Evolutionary conservation across 345 rosid genomes (phyloP).

Genomic region (Eucalyptus globulus): DNA sequence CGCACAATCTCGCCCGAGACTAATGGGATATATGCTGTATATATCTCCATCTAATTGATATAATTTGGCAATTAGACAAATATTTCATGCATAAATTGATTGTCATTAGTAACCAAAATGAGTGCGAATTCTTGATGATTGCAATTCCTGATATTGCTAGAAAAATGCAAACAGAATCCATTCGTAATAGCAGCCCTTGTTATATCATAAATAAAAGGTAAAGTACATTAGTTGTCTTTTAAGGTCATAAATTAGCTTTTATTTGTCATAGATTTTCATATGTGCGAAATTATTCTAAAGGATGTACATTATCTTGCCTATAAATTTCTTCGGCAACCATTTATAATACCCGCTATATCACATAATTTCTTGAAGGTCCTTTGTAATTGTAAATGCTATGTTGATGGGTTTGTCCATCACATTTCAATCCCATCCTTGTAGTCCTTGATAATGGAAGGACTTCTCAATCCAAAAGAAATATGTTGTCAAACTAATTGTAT

Average conservation of each 20-base stretch:
- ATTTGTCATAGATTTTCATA: not conserved
- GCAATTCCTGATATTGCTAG: not conserved
- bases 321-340: not conserved
- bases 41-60: too few species aligned
- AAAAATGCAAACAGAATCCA: not conserved
- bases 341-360: too few species aligned
- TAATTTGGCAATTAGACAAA: too few species aligned
- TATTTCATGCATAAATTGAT: not conserved
- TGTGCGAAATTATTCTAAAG: not conserved
- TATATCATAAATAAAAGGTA: not conserved
- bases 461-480: too few species aligned
- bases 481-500: too few species aligned
- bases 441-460: too few species aligned
- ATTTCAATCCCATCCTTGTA: too few species aligned
- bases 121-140: not conserved
- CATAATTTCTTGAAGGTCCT: accelerated
- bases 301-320: not conserved
- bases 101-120: not conserved
- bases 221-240: not conserved
- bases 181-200: not conserved
- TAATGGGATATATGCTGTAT: too few species aligned
- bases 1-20: not conserved
- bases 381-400: too few species aligned
- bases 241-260: not conserved
- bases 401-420: too few species aligned